Percentiles rank a stretch among this genome's conserved stretches.
Conservation (phyloP, 1,284 basidiomycete genomes). For the Tetrapyrgos nigripes region DNA sequence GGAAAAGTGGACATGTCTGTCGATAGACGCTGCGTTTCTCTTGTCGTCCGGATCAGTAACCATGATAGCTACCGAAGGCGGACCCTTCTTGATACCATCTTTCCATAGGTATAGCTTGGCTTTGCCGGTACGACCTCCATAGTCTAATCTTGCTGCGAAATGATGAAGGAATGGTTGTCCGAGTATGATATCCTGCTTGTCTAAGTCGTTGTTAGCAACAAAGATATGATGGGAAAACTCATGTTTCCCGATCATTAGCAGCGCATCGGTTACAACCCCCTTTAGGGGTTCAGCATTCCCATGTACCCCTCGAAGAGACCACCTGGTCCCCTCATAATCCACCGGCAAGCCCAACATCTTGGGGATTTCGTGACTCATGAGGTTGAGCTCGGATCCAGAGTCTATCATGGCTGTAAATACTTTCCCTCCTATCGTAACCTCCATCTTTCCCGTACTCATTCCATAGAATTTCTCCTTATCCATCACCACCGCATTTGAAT, state of each 20-base stretch:
- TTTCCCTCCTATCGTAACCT: not conserved
- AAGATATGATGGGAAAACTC: slow-evolving; percentile 36
- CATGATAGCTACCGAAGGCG: not conserved
- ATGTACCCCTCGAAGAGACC: slow-evolving; percentile 8
- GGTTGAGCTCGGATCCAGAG: slow-evolving; percentile 11
- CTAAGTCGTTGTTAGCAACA: slow-evolving; percentile 17
- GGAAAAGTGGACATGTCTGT: not conserved
- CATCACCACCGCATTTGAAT: not conserved
- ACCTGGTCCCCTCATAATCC: slow-evolving; percentile 7
- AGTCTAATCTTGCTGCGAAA: slow-evolving; percentile 11
- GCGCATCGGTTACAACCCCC: slow-evolving; percentile 11
- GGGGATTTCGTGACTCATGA: not conserved
- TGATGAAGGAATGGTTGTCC: slow-evolving; percentile 11
- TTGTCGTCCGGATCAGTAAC: not conserved
- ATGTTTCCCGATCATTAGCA: slow-evolving; percentile 11
- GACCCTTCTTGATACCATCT: not conserved
- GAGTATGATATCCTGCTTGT: slow-evolving; percentile 10
- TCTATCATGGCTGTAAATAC: slow-evolving; percentile 6
- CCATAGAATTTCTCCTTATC: not conserved
- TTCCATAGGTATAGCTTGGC: not conserved
- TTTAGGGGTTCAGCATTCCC: slow-evolving; percentile 12
- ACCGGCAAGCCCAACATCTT: not conserved
- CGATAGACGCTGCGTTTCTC: not conserved
- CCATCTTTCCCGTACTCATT: slow-evolving; percentile 8
- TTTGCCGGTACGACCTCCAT: not conserved